Percentiles rank a stretch among this genome's conserved stretches.
These are phyloP conservation scores for Komagataea norvegica DNA, from an alignment of 1,139 yeast genomes.

Conservation along the genomic window DNA sequence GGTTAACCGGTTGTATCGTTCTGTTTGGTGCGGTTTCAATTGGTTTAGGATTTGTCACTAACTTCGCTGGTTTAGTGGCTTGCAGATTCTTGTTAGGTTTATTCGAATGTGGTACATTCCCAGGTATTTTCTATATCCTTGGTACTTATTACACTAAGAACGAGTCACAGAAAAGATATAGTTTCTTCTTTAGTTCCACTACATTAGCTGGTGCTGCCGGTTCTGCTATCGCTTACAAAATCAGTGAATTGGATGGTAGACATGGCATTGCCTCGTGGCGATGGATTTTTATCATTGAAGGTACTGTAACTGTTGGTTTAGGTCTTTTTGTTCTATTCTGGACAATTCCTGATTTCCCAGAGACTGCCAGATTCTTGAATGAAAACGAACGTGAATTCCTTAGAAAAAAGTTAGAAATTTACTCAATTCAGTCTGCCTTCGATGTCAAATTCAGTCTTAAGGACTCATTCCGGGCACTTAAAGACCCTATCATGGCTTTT, in stretches of 20 bases:
- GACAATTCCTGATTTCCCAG: slow-evolving; percentile 41
- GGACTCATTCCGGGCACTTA: slow-evolving; percentile 28
- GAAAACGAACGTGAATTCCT: no score
- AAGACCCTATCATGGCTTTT: slow-evolving; percentile 30
- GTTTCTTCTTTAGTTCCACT: slow-evolving; percentile 32
- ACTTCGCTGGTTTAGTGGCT: slow-evolving; percentile 38
- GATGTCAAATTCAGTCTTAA: slow-evolving; percentile 31
- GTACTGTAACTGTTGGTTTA: slow-evolving; percentile 31
- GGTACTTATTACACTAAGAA: slow-evolving; percentile 34
- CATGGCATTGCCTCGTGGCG: slow-evolving; percentile 35
- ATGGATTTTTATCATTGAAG: slow-evolving; percentile 38
- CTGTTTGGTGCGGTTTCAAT: slow-evolving; percentile 44
- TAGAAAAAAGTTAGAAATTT: no score
- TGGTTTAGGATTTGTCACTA: slow-evolving; percentile 39
- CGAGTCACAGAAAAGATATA: slow-evolving; percentile 35
- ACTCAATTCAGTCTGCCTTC: slow-evolving; percentile 23
- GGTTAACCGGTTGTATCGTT: no score
- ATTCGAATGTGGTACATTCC: slow-evolving; percentile 50
- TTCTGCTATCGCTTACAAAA: slow-evolving; percentile 31
- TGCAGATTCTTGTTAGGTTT: slow-evolving; percentile 43
- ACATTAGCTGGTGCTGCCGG: slow-evolving; percentile 38
- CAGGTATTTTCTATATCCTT: slow-evolving; percentile 33
- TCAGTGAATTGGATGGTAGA: slow-evolving; percentile 27
- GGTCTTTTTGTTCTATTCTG: slow-evolving; percentile 30
- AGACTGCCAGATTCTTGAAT: slow-evolving; percentile 36